Conservation (phyloP, 305 asterid genomes). For the Fraxinus dipetala region DNA sequence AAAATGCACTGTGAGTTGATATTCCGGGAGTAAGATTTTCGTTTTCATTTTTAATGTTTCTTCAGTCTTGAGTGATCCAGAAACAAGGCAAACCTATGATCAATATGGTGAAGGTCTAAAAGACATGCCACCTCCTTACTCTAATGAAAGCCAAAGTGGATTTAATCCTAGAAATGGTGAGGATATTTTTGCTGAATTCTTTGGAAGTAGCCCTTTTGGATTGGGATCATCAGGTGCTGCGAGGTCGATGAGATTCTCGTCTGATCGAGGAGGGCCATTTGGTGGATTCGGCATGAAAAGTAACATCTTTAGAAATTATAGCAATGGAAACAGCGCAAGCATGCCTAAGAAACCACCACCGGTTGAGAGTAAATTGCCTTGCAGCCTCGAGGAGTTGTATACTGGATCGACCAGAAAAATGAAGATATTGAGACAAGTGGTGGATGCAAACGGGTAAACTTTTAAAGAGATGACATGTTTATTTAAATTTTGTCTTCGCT, state of each 20-base stretch:
- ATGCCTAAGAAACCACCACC: too few species aligned
- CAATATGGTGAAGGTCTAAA: conserved; percentile 71
- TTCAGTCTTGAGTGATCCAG: conserved; percentile 72
- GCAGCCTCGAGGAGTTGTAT: conserved; percentile 37
- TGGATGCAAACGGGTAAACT: conserved; percentile 53
- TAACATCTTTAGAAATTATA: conserved; percentile 37
- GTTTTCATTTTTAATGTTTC: background rate
- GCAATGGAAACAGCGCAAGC: conserved; percentile 36
- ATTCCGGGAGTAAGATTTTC: background rate
- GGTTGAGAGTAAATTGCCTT: too few species aligned
- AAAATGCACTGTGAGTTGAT: too few species aligned
- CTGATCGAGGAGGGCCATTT: conserved; percentile 46
- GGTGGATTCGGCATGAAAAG: conserved; percentile 41
- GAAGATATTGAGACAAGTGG: conserved; percentile 80
- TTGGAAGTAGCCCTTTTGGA: conserved; percentile 78
- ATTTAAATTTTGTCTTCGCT: too few species aligned
- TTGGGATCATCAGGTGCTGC: conserved; percentile 57
- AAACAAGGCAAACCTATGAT: conserved; percentile 67
- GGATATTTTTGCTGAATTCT: conserved; percentile 85
- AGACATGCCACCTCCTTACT: conserved; percentile 57
- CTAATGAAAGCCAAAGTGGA: conserved; percentile 43
- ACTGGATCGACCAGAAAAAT: conserved; percentile 78
- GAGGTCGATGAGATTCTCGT: conserved; percentile 48
- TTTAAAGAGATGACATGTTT: too few species aligned
- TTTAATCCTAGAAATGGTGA: conserved; percentile 76